Conservation (phyloP, 2,329 filamentous ascomycete species). For the Scedosporium minutisporum region DNA sequence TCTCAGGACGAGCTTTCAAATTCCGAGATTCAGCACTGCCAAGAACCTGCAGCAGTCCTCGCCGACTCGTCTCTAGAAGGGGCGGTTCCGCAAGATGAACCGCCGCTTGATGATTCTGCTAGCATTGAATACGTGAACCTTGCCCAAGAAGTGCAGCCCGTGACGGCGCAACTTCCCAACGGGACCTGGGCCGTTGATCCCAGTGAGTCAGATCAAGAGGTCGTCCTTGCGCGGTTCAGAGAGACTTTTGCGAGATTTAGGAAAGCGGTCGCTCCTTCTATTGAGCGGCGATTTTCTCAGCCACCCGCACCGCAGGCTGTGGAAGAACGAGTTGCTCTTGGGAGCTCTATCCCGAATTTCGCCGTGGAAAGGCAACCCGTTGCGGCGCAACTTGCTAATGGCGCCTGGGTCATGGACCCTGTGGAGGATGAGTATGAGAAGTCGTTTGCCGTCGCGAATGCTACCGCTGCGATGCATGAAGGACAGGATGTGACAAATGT, state of each 20-base stretch:
- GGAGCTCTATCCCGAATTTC: not conserved
- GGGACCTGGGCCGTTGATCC: not conserved
- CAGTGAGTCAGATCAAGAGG: not conserved
- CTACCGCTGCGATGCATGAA: not conserved
- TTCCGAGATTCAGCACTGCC: not conserved
- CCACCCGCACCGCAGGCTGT: not conserved
- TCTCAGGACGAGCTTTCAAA: not conserved
- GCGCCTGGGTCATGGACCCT: constrained; percentile 1
- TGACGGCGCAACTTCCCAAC: not conserved
- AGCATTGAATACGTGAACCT: not conserved
- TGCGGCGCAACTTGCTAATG: not conserved
- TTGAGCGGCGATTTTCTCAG: not conserved
- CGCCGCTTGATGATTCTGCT: not conserved
- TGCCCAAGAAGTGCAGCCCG: not conserved
- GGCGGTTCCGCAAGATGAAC: not conserved
- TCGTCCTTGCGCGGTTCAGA: not conserved
- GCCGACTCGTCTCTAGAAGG: not conserved
- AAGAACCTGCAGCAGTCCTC: not conserved
- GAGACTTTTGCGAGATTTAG: not conserved
- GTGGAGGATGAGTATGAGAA: not conserved
- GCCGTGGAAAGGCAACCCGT: not conserved
- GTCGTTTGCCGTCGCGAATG: not conserved
- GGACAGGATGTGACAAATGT: too few species aligned
- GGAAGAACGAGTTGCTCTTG: not conserved
- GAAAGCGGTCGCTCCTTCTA: not conserved